These are phyloP conservation scores for Solanum tarapatanum DNA, from an alignment of 257 asterid genomes.

Conservation along the genomic window DNA sequence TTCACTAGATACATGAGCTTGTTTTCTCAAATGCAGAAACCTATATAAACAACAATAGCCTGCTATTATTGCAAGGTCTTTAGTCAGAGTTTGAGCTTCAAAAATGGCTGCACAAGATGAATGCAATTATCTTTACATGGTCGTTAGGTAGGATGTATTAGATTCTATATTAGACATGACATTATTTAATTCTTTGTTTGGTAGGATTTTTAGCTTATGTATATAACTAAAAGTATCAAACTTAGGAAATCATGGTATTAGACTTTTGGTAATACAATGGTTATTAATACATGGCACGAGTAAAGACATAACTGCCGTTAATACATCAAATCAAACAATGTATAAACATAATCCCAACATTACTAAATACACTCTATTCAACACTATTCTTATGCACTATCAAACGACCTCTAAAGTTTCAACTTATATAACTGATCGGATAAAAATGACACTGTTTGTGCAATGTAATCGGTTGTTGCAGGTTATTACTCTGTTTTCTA, in stretches of 20 bases:
- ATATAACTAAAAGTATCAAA: too few relatives aligned
- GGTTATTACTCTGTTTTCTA: background rate
- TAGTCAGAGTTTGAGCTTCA: background rate
- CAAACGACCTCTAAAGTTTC: background rate
- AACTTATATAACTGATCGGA: background rate
- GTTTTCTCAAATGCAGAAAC: background rate
- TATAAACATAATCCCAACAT: background rate
- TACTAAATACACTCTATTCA: background rate
- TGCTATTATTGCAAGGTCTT: background rate
- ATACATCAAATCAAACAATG: background rate
- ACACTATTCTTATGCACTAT: background rate
- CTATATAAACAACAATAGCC: background rate
- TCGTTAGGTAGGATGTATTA: background rate
- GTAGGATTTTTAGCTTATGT: background rate
- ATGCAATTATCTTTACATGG: background rate
- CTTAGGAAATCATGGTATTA: background rate
- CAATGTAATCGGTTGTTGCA: background rate
- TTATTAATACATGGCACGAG: background rate
- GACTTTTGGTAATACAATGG: background rate
- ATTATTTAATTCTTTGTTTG: background rate
- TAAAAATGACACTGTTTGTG: background rate
- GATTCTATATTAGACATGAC: background rate
- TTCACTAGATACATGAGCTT: background rate
- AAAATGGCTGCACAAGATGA: background rate
- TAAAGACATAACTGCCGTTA: background rate